phyloP scores from a whole-genome alignment of 768 basidiomycete species.

The Suillus discolor region DNA sequence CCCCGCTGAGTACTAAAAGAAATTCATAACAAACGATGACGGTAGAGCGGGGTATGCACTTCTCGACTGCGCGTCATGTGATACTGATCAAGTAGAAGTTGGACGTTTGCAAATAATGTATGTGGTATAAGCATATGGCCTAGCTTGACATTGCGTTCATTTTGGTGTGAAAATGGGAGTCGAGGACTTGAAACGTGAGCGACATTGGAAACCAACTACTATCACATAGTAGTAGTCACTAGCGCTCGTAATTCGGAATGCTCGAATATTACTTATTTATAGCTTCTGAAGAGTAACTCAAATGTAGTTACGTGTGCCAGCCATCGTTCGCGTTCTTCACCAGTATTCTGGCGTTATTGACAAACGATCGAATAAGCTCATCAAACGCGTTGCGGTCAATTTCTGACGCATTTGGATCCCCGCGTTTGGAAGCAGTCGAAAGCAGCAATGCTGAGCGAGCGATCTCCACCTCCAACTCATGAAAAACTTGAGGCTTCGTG shows the following conservation, averaged over 20 bases:
- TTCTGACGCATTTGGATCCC: constrained; percentile 59
- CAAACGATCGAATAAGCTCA: constrained; percentile 87
- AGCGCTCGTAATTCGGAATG: background rate
- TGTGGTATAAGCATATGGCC: too few relatives aligned
- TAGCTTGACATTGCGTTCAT: too few relatives aligned
- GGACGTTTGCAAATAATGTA: too few relatives aligned
- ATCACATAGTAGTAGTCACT: too few relatives aligned
- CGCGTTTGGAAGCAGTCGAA: constrained; percentile 68
- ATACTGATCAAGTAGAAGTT: too few relatives aligned
- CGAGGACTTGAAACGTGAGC: too few relatives aligned
- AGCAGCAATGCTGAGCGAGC: constrained; percentile 72
- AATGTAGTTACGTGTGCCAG: constrained; percentile 35
- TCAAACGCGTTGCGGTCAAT: constrained; percentile 79
- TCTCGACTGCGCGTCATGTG: too few relatives aligned
- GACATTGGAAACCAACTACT: too few relatives aligned
- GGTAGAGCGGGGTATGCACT: too few relatives aligned
- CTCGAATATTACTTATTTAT: background rate
- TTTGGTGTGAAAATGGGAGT: too few relatives aligned
- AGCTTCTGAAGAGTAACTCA: background rate
- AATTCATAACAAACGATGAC: too few relatives aligned
- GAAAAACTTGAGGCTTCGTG: constrained; percentile 58
- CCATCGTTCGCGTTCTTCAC: constrained; percentile 72
- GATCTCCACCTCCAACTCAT: constrained; percentile 92
- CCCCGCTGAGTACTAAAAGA: too few relatives aligned
- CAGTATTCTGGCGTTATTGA: constrained; percentile 91